These are phyloP conservation scores for Rhodosporidiobolus odoratus DNA, from an alignment of 768 basidiomycete species.

Conservation along the genomic window DNA sequence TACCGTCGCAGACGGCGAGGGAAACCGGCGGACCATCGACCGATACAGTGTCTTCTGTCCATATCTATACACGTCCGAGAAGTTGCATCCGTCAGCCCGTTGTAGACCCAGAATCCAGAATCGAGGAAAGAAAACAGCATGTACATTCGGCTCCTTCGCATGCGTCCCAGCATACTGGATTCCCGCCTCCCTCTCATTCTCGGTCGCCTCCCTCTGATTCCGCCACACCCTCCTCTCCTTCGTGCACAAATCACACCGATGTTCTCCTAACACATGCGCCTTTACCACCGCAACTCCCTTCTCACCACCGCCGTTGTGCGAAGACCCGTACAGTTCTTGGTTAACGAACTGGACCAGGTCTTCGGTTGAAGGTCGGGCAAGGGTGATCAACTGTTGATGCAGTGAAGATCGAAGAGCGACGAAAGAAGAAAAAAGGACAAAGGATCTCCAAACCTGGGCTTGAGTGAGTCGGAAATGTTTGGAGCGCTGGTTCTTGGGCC, in stretches of 20 bases:
- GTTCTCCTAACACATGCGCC: not conserved
- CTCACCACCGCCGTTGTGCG: too few species aligned
- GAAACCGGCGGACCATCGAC: not conserved
- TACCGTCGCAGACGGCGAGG: slow-evolving; percentile 28
- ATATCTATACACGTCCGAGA: not conserved
- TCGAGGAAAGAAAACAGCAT: not conserved
- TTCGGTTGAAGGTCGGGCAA: not conserved
- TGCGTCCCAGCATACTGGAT: slow-evolving; percentile 5
- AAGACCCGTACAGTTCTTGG: not conserved
- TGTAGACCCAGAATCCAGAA: too few species aligned
- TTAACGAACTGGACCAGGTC: slow-evolving; percentile 18
- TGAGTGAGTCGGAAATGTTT: not conserved
- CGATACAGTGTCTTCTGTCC: not conserved
- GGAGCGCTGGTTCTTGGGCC: too few species aligned
- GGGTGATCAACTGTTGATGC: not conserved
- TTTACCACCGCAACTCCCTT: too few species aligned
- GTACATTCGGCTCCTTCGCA: not conserved
- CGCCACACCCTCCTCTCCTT: slow-evolving; percentile 3
- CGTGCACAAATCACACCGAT: slow-evolving; percentile 1
- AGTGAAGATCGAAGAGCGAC: not conserved
- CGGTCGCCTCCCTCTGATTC: not conserved
- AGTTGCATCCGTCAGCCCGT: too few species aligned
- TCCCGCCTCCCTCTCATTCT: not conserved
- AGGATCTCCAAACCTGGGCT: slow-evolving; percentile 6
- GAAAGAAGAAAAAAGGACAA: slow-evolving; percentile 12